Evolutionary conservation across 164 flowering plant genomes (phyloP).

Genomic region (Taxillus chinensis): DNA sequence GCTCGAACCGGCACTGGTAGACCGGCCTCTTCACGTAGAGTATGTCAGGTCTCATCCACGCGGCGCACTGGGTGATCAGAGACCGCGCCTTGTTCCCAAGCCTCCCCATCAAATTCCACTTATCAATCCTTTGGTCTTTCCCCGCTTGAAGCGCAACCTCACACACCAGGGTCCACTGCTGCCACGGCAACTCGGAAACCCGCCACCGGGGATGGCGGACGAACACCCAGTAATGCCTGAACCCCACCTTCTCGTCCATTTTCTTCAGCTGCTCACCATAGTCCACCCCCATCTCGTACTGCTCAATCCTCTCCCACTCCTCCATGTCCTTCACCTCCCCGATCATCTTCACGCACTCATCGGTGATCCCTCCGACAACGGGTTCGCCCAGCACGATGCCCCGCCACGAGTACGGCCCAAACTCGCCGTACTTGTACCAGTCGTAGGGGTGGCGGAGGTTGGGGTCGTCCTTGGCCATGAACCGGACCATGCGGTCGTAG

Average conservation of each 20-base stretch:
- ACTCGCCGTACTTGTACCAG: conserved; percentile 95
- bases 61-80: conserved; percentile 78
- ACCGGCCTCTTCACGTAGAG: conserved; percentile 84
- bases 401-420: conserved; percentile 89
- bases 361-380: conserved; percentile 54
- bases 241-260: conserved; percentile 43
- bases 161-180: conserved; percentile 81
- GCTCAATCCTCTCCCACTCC: conserved; percentile 91
- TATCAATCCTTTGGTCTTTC: conserved; percentile 52
- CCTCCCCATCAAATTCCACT: conserved; percentile 90
- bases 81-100: conserved; percentile 62
- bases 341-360: conserved; percentile 56
- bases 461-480: conserved; percentile 89
- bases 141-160: conserved; percentile 71
- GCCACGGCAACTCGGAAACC: conserved; percentile 69
- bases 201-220: conserved; percentile 86
- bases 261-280: conserved; percentile 34
- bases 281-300: conserved; percentile 58
- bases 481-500: conserved; percentile 81
- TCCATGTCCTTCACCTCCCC: conserved; percentile 62
- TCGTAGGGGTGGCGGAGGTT: conserved; percentile 75
- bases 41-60: conserved; percentile 94
- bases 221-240: conserved; percentile 77
- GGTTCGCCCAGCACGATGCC: conserved; percentile 89
- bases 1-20: conserved; percentile 89